Percentiles rank a stretch among this genome's conserved stretches.
phyloP scores from a whole-genome alignment of 2,329 filamentous ascomycete genomes.

The Neoarthrinium moseri region DNA sequence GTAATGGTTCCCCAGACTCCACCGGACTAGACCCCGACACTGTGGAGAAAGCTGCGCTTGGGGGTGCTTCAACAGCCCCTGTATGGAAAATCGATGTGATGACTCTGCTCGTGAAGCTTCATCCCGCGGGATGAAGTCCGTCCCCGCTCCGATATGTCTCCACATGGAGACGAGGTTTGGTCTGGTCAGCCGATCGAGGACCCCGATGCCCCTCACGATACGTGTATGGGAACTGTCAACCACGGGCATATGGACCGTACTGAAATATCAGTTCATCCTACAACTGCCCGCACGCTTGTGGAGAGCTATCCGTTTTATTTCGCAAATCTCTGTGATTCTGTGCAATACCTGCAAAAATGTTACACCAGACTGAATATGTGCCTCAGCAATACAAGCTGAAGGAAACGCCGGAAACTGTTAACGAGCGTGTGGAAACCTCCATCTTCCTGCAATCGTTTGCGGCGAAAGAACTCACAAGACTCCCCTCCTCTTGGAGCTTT shows the following conservation, averaged over 20 bases:
- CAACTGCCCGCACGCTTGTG: neutral
- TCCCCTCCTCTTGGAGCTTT: conserved; percentile 57
- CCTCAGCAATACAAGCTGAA: conserved; percentile 24
- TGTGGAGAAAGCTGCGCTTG: too few relatives aligned
- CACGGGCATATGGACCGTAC: neutral
- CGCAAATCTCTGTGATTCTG: neutral
- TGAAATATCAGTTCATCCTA: neutral
- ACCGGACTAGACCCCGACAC: too few relatives aligned
- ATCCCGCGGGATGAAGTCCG: conserved; percentile 18
- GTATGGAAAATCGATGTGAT: too few relatives aligned
- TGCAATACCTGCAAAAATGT: conserved; percentile 12
- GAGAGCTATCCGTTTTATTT: neutral
- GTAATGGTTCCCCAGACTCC: too few relatives aligned
- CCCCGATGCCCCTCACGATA: neutral
- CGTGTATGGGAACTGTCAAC: too few relatives aligned
- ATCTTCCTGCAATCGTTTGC: conserved; percentile 38
- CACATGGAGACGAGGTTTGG: neutral
- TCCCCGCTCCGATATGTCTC: conserved; percentile 15
- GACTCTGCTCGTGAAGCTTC: neutral
- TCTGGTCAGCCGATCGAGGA: neutral
- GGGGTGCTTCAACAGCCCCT: too few relatives aligned
- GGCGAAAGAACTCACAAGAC: conserved; percentile 28
- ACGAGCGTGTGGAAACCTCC: conserved; percentile 14
- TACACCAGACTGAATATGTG: conserved; percentile 19
- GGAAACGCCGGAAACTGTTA: conserved; percentile 1